These are phyloP conservation scores for Cynanchum wilfordii DNA, from an alignment of 257 asterid genomes.

Conservation along the genomic window DNA sequence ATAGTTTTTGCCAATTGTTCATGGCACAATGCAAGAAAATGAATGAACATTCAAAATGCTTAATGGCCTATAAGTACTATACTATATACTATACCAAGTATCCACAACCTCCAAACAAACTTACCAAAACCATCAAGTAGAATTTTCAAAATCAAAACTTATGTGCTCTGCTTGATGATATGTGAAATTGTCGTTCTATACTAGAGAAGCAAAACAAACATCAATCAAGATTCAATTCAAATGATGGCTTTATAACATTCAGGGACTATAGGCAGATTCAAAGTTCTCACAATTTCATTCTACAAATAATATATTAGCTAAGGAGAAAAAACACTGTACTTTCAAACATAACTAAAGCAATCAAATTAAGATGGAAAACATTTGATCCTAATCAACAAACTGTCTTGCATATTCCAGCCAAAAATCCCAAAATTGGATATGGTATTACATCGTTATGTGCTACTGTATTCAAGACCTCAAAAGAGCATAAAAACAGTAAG, in stretches of 20 bases:
- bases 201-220: neutral
- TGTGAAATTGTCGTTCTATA: no score
- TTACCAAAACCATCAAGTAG: neutral
- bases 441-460: neutral
- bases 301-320: neutral
- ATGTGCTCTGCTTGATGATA: no score
- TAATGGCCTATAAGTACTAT: neutral
- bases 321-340: neutral
- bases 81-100: no score
- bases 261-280: neutral
- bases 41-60: neutral
- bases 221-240: neutral
- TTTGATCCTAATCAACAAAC: neutral
- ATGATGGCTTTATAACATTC: no score
- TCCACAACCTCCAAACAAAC: neutral
- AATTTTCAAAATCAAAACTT: neutral
- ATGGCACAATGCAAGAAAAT: neutral
- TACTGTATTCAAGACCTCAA: neutral
- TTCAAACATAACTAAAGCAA: neutral
- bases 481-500: neutral
- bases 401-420: neutral
- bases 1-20: neutral
- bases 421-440: neutral
- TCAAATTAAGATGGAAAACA: neutral
- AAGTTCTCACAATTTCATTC: neutral